Evolutionary conservation across 495 filamentous ascomycete species (phyloP).

Genomic region (Pyrenopolyporus hunteri): DNA sequence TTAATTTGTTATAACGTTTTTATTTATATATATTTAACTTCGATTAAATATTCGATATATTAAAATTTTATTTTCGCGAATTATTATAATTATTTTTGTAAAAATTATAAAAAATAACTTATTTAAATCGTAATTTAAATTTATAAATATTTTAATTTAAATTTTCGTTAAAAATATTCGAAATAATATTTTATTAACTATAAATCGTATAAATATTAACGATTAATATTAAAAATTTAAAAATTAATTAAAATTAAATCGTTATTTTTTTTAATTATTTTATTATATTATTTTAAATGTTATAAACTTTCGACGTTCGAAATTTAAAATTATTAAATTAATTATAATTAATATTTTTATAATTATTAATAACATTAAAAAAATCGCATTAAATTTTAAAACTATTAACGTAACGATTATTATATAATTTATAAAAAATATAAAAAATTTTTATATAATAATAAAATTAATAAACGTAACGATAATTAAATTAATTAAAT

Average conservation of each 20-base stretch:
- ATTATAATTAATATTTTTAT: neutral
- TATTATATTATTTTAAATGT: neutral
- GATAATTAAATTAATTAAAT: neutral
- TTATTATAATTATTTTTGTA: neutral
- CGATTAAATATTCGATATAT: neutral
- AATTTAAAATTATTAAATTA: neutral
- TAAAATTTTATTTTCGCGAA: neutral
- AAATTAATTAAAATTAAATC: neutral
- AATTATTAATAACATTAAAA: neutral
- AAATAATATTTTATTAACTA: neutral
- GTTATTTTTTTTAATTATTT: neutral
- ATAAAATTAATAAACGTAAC: neutral
- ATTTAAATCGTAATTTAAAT: neutral
- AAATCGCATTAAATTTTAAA: neutral
- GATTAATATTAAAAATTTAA: neutral
- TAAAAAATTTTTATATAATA: neutral
- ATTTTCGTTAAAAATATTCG: neutral
- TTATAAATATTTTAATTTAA: neutral
- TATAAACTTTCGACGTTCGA: neutral
- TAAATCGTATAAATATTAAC: neutral
- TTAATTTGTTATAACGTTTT: neutral
- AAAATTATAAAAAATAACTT: neutral
- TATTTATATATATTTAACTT: neutral
- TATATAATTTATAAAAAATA: neutral
- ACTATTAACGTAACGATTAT: neutral